Conservation (phyloP, 768 basidiomycete genomes). For the Trametes cingulata region DNA sequence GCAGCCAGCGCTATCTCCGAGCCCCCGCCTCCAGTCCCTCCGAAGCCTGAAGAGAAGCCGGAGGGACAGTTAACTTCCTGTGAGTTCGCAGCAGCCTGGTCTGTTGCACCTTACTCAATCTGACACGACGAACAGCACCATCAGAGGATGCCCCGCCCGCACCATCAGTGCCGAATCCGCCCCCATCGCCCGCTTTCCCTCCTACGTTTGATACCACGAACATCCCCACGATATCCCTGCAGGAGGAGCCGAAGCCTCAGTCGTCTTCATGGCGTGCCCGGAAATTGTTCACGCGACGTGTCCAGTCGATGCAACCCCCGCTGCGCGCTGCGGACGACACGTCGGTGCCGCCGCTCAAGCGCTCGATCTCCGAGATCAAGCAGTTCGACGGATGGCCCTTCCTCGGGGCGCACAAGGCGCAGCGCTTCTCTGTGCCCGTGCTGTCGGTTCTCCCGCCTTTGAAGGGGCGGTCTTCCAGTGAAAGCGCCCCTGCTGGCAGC, state of each 20-base stretch:
- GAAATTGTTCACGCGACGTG: constrained; percentile 17
- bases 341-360: constrained; percentile 9
- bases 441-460: constrained; percentile 13
- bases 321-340: constrained; percentile 12
- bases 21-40: constrained; percentile 13
- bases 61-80: neutral
- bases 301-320: constrained; percentile 29
- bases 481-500: constrained; percentile 13
- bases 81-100: neutral
- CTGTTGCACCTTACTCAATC: neutral
- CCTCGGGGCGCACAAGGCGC: constrained; percentile 9
- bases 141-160: neutral
- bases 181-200: neutral
- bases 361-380: constrained; percentile 20
- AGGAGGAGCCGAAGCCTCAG: constrained; percentile 1
- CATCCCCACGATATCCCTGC: constrained; percentile 24
- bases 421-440: constrained; percentile 20
- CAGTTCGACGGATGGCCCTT: constrained; percentile 27
- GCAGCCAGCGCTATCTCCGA: neutral
- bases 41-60: neutral
- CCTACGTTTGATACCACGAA: constrained; percentile 16
- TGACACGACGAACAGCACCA: neutral
- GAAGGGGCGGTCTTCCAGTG: constrained; percentile 9
- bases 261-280: constrained; percentile 12
- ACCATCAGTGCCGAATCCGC: neutral